Percentiles rank a stretch among this genome's conserved stretches.
These are phyloP conservation scores for Fusarium tanahbumbuense DNA, from an alignment of 2,329 filamentous ascomycete genomes.

Conservation along the genomic window DNA sequence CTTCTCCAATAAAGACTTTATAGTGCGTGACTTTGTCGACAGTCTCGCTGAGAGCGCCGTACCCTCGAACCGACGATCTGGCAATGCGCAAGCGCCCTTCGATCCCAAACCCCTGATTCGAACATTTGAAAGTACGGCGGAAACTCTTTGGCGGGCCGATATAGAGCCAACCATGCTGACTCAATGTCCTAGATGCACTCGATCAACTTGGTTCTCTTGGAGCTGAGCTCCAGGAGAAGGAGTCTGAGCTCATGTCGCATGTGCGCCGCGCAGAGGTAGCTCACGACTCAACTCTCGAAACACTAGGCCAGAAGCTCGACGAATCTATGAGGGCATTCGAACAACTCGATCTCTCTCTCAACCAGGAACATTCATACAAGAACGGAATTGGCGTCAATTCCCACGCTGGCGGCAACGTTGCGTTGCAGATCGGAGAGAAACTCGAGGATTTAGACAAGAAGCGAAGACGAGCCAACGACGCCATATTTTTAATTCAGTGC, in stretches of 20 bases:
- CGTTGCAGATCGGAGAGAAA: constrained; percentile 93
- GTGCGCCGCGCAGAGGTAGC: constrained; percentile 92
- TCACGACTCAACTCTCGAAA: constrained; percentile 91
- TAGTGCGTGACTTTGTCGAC: constrained; percentile 98
- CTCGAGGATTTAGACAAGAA: constrained; percentile 96
- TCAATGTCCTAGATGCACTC: constrained; percentile 63
- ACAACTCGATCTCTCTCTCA: constrained; percentile 84
- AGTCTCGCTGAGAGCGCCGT: constrained; percentile 87
- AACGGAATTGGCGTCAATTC: constrained; percentile 51
- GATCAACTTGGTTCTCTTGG: constrained; percentile 76
- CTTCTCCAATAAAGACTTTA: constrained; percentile 91
- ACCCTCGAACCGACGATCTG: constrained; percentile 83
- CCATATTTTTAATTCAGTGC: constrained; percentile 94
- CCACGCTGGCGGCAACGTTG: constrained; percentile 82
- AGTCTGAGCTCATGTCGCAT: constrained; percentile 90
- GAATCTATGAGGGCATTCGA: constrained; percentile 94
- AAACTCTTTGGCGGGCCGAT: neutral
- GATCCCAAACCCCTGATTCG: constrained; percentile 97
- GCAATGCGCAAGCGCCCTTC: constrained; percentile 73
- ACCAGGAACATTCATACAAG: constrained; percentile 62
- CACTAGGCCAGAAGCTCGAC: constrained; percentile 87
- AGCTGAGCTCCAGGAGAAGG: constrained; percentile 87
- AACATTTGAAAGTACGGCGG: constrained; percentile 80
- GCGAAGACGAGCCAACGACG: constrained; percentile 87
- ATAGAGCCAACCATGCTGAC: constrained; percentile 25